These are phyloP conservation scores for Penicillium taxi DNA, from an alignment of 495 filamentous ascomycete species.

Conservation along the genomic window DNA sequence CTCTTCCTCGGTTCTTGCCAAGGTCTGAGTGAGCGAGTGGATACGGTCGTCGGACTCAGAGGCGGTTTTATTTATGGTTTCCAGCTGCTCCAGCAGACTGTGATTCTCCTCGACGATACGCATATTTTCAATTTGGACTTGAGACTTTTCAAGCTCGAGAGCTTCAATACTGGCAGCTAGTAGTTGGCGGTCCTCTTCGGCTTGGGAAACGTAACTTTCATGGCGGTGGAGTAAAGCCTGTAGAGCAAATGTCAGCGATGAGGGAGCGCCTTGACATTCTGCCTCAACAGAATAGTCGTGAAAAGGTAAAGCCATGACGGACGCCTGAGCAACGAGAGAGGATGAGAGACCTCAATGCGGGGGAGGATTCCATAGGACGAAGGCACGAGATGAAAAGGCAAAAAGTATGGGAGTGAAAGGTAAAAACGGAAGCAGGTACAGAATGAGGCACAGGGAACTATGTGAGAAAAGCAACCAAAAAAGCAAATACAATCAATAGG, in stretches of 20 bases:
- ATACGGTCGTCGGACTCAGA: conserved; percentile 68
- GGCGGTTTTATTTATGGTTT: conserved; percentile 66
- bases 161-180: conserved; percentile 62
- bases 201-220: conserved; percentile 86
- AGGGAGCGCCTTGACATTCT: conserved; percentile 19
- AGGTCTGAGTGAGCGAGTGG: conserved; percentile 57
- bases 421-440: not conserved
- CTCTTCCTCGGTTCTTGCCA: conserved; percentile 70
- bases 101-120: conserved; percentile 73
- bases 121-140: conserved; percentile 66
- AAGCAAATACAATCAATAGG: conserved; percentile 1
- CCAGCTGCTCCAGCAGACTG: conserved; percentile 68
- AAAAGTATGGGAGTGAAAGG: not conserved
- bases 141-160: conserved; percentile 68
- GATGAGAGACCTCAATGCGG: conserved; percentile 17
- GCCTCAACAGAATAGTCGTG: conserved; percentile 14
- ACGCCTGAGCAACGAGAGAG: conserved; percentile 28
- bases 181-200: conserved; percentile 68
- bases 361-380: conserved; percentile 11
- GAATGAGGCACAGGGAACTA: not conserved
- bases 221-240: conserved; percentile 88
- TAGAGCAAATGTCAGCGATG: conserved; percentile 62
- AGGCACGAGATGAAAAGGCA: not conserved
- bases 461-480: conserved; percentile 2
- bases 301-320: conserved; percentile 29